Evolutionary conservation across 495 filamentous ascomycete genomes (phyloP), one percentile per base, ranked within the genome.

Genomic region (Aspergillus heteromorphus): DNA sequence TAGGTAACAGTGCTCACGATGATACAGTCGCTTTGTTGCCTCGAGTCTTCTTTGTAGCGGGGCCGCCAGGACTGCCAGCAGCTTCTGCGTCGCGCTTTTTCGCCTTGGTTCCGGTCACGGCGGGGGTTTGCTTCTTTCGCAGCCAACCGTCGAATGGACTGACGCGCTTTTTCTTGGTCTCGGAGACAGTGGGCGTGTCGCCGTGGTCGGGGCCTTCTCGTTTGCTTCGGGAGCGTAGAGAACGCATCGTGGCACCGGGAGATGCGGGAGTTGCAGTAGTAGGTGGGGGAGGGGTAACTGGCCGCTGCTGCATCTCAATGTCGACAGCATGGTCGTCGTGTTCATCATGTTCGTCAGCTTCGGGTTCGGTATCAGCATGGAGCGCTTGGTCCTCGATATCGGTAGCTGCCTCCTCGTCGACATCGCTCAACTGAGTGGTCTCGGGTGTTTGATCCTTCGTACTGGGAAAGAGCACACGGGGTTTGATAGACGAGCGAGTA

Each of bases 391-490:
- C 83, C 31, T 87, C 85, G 34, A 82, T 77, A 51, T 84, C 81
- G 3, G 78, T 77, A 11, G 74, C 68, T 4, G 73, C 77, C 49
- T 82, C 76, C 58, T 81, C 76, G 18, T 79, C 75, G 48, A 79
- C 80, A 54, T 81, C 75, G 25, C 59, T 61, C n/a, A 51, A 31
- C 34, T 56, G 57, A 27, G 66, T 65, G 31, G 61, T 49, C 36
- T 64, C 59, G 18, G 54, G 43, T 0, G 50, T 59, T 14, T 47
- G 65, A 54, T 76, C 64, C 34, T 73, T 64, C 10, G 74, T 67
- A 18, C 74, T 69, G 13, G 89, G 85, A 73, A 96, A 98, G 9
- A 98, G 83, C 13, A 91, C 79, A 31, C 91, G 87, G 2, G 92
- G 92, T 64, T 90, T 89, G 71, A 95, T 79, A 2, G 85, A 79